These are phyloP conservation scores for Peniophora sp. DNA, from an alignment of 1,284 basidiomycete genomes.

Conservation along the genomic window DNA sequence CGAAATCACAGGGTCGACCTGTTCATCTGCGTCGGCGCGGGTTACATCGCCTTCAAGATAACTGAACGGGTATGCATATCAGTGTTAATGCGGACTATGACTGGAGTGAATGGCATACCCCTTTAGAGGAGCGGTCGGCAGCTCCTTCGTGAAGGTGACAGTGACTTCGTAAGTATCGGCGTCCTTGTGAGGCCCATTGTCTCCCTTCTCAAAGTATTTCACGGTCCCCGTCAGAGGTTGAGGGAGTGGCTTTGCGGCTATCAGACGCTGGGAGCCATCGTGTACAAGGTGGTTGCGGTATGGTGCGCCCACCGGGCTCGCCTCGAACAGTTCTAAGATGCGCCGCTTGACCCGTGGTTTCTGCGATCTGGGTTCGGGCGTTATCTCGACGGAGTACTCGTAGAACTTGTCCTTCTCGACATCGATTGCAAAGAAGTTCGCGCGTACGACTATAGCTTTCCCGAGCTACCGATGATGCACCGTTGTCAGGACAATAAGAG, in stretches of 20 bases:
- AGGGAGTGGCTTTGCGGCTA: conserved; percentile 47
- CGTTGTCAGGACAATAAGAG: neutral
- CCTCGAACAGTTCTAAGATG: conserved; percentile 54
- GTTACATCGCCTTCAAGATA: conserved; percentile 36
- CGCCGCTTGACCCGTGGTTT: conserved; percentile 40
- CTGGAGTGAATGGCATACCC: conserved; percentile 33
- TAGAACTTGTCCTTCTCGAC: conserved; percentile 41
- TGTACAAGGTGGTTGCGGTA: conserved; percentile 48
- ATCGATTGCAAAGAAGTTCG: conserved; percentile 61
- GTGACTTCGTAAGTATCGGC: conserved; percentile 45
- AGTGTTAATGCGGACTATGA: neutral
- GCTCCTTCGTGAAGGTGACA: conserved; percentile 37
- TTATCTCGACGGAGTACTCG: conserved; percentile 54
- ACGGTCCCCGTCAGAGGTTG: conserved; percentile 44
- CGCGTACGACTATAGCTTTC: conserved; percentile 39
- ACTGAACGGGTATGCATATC: conserved; percentile 29
- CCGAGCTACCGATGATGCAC: conserved; percentile 24
- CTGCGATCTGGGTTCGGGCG: conserved; percentile 41
- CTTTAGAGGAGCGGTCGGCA: conserved; percentile 34
- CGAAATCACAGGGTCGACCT: conserved; percentile 46
- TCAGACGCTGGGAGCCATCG: conserved; percentile 48
- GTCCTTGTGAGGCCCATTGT: conserved; percentile 29
- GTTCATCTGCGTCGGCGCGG: conserved; percentile 30
- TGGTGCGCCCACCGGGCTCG: conserved; percentile 29
- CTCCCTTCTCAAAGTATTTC: conserved; percentile 48